A percentile compares a stretch with the other conserved stretches of the same genome.
phyloP scores from a whole-genome alignment of 768 basidiomycete species.

The Tricholoma matsutake region DNA sequence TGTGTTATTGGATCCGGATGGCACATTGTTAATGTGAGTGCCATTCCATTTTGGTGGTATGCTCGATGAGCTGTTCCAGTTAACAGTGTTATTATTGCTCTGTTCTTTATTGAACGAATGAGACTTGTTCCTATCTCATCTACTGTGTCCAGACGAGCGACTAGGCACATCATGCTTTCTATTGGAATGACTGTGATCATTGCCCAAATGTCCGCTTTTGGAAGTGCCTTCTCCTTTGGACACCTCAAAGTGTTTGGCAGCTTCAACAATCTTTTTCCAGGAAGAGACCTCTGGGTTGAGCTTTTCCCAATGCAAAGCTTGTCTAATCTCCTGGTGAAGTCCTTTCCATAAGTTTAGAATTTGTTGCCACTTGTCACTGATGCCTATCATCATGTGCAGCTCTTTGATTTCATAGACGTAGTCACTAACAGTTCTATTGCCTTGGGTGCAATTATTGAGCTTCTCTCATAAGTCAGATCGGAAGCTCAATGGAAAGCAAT shows the following conservation, averaged over 20 bases:
- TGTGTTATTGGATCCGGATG: background rate
- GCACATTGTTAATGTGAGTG: background rate
- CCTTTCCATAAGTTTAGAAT: background rate
- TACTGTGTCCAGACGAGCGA: background rate
- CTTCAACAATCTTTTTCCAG: background rate
- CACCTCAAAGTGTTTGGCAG: background rate
- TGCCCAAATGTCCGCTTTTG: background rate
- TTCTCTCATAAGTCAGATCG: conserved; percentile 1
- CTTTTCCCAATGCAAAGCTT: background rate
- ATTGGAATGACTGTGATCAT: background rate
- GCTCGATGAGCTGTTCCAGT: background rate
- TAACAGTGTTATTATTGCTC: background rate
- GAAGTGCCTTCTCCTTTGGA: background rate
- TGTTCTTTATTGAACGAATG: background rate
- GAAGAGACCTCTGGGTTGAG: background rate
- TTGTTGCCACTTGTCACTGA: no score
- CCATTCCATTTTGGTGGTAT: background rate
- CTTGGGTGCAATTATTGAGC: no score
- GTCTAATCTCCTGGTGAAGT: background rate
- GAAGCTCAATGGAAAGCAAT: conserved; percentile 1
- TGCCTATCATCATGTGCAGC: no score
- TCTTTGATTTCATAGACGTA: no score
- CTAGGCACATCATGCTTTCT: no score
- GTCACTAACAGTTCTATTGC: no score
- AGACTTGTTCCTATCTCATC: background rate